phyloP scores from a whole-genome alignment of 1,139 yeast genomes.

The Zhuliangozyma parablackwelliae region DNA sequence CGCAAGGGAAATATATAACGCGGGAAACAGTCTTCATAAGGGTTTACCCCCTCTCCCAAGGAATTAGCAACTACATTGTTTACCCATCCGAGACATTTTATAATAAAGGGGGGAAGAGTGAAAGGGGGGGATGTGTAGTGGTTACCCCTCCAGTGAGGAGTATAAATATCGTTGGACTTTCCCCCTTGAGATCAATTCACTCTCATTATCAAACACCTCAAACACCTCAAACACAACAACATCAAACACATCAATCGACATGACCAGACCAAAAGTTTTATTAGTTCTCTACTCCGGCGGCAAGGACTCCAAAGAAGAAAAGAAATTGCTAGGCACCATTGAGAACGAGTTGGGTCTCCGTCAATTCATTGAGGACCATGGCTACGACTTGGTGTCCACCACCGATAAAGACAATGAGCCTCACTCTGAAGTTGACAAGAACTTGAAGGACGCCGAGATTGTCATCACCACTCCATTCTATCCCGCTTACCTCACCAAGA shows the following conservation, averaged over 20 bases:
- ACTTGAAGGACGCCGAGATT: slow-evolving; percentile 67
- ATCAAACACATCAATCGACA: slow-evolving; percentile 1
- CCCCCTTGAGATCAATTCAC: not conserved
- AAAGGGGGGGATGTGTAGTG: too few species aligned
- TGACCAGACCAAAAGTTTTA: slow-evolving; percentile 39
- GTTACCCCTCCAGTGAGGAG: not conserved
- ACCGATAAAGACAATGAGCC: slow-evolving; percentile 64
- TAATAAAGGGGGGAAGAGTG: too few species aligned
- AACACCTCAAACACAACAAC: not conserved
- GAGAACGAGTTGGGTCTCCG: slow-evolving; percentile 77
- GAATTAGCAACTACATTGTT: too few species aligned
- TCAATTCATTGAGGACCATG: slow-evolving; percentile 58
- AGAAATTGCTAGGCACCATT: slow-evolving; percentile 60
- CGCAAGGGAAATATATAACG: too few species aligned
- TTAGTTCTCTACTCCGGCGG: slow-evolving; percentile 55
- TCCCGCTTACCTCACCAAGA: slow-evolving; percentile 71
- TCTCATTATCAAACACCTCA: slow-evolving; percentile 1
- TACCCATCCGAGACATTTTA: too few species aligned
- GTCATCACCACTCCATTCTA: slow-evolving; percentile 81
- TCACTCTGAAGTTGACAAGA: slow-evolving; percentile 54
- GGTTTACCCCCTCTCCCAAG: too few species aligned
- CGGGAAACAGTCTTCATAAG: too few species aligned
- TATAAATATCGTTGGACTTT: slow-evolving; percentile 1
- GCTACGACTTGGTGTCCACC: slow-evolving; percentile 67
- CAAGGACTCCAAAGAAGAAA: slow-evolving; percentile 56